A percentile compares a stretch with the other conserved stretches of the same genome.
Conservation (phyloP, 106 monocot genomes). For the Apostasia shenzhenica region DNA sequence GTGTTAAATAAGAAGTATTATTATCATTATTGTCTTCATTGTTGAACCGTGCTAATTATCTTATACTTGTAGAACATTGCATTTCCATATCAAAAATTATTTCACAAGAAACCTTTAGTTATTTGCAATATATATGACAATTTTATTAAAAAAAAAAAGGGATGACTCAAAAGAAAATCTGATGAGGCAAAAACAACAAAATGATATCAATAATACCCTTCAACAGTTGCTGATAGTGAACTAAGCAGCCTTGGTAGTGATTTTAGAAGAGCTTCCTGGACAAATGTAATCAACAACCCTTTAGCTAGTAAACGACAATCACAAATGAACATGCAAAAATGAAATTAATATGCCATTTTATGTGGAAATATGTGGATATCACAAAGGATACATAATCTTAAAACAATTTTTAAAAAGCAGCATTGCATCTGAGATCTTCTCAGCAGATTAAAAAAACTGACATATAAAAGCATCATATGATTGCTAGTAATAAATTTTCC, state of each 20-base stretch:
- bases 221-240: conserved; percentile 59
- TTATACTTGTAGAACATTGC: too few relatives aligned
- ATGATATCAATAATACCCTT: conserved; percentile 43
- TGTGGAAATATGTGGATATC: neutral
- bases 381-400: neutral
- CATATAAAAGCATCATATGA: neutral
- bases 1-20: too few relatives aligned
- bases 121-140: too few relatives aligned
- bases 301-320: neutral
- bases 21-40: too few relatives aligned
- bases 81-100: too few relatives aligned
- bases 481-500: neutral
- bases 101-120: too few relatives aligned
- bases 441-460: neutral
- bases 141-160: too few relatives aligned
- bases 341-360: neutral
- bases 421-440: neutral
- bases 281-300: conserved; percentile 4
- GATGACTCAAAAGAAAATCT: too few relatives aligned
- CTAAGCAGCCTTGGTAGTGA: conserved; percentile 76
- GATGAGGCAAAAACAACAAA: conserved; percentile 1
- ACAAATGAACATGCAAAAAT: neutral
- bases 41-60: too few relatives aligned
- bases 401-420: too few relatives aligned
- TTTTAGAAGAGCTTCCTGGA: conserved; percentile 85